Conservation (phyloP, 1,284 basidiomycete genomes). For the Psilocybe mexicana region DNA sequence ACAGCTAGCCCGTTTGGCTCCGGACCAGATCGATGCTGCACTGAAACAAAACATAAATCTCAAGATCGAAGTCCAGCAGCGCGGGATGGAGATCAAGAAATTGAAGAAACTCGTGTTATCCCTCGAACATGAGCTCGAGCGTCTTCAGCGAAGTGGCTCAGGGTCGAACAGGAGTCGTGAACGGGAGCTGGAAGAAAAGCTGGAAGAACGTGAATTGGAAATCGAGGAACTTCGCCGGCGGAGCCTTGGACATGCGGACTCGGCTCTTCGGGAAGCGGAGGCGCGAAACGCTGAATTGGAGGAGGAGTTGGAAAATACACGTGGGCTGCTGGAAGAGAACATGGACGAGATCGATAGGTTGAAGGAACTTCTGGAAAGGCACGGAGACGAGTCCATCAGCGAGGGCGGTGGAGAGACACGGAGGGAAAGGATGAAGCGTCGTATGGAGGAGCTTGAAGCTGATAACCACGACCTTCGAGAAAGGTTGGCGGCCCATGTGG, state of each 20-base stretch:
- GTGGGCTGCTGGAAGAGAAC: slow-evolving; percentile 72
- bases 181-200: slow-evolving; percentile 67
- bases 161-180: slow-evolving; percentile 45
- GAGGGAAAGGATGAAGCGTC: slow-evolving; percentile 42
- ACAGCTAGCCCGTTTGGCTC: slow-evolving; percentile 82
- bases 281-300: slow-evolving; percentile 66
- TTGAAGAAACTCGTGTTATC: slow-evolving; percentile 87
- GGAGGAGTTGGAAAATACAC: slow-evolving; percentile 66
- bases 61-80: slow-evolving; percentile 90
- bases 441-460: slow-evolving; percentile 60
- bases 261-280: slow-evolving; percentile 55
- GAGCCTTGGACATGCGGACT: slow-evolving; percentile 37
- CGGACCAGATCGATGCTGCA: slow-evolving; percentile 89
- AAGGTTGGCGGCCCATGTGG: slow-evolving; percentile 60
- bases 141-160: slow-evolving; percentile 58
- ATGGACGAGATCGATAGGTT: slow-evolving; percentile 73
- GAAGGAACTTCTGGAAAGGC: slow-evolving; percentile 60
- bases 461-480: slow-evolving; percentile 64
- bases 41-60: slow-evolving; percentile 93
- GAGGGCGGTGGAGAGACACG: slow-evolving; percentile 36
- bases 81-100: slow-evolving; percentile 91
- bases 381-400: slow-evolving; percentile 41
- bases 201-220: slow-evolving; percentile 70
- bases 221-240: slow-evolving; percentile 60
- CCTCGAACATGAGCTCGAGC: slow-evolving; percentile 77